Base-by-base conservation (phyloP, 352 stramenopile genomes). In the Thalassiosira mediterranea region DNA sequence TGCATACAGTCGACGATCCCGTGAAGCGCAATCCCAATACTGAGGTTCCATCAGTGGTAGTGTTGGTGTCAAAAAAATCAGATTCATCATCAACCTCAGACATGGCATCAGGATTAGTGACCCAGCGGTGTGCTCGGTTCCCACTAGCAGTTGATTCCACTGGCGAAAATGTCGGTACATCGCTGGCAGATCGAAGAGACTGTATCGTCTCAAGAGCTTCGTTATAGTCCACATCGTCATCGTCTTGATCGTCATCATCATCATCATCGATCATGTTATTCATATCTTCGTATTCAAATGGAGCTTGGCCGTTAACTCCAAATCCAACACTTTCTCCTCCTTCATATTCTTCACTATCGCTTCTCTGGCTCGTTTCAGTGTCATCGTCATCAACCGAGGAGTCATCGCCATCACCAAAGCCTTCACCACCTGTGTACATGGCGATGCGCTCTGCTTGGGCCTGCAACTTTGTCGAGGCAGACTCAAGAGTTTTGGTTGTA, bases 361-460 rank as follows among this genome's bases (percentile, higher is more conserved):
- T 38, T 48, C 59, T 42, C 44, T 13, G 4, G 0, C 29, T 25
- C n/a, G 29, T 25, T 49, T 62, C 59, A 29, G 60, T 37, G 21
- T 67, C 53, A 11, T 72, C 67, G 65, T 48, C 15, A 25, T 78
- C 74, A 0, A 72, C 62, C 26, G 74, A 83, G 15, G 74, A 83
- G 62, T 83, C 67, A 4, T 83, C 74, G 23, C 74, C 74, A 19
- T 64, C 51, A 47, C 74, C 74, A 64, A 79, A 83, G 13, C 66
- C 62, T 28, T 62, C 26, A 28, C 13, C 21, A 28, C 44, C 51
- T n/a, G 40, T 76, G 25, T 83, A 83, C 46, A 83, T 72, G 21
- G 34, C 38, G 26, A 83, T 59, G 23, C 74, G 74, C 28, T 79
- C 67, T 21, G 68, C 60, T 34, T 83, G 74, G 25, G 38, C 60